A percentile compares a stretch with the other conserved stretches of the same genome.
These are phyloP conservation scores for Clarireedia paspali DNA, from an alignment of 2,329 filamentous ascomycete species.

Conservation along the genomic window DNA sequence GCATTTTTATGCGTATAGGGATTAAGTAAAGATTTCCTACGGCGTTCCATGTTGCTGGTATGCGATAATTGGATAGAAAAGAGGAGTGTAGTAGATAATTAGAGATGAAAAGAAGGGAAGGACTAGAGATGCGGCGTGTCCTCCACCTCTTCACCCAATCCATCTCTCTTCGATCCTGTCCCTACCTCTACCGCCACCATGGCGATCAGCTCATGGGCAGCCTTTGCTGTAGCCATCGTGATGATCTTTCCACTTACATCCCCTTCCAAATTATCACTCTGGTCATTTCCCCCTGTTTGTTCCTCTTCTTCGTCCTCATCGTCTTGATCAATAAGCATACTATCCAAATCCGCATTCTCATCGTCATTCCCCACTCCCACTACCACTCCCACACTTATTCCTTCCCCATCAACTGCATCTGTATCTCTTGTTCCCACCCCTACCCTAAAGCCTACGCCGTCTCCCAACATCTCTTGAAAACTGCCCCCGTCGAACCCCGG, in stretches of 20 bases:
- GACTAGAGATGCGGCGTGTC: too few relatives aligned
- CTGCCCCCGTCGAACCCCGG: constrained; percentile 9
- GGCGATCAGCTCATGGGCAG: not conserved
- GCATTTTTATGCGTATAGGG: too few relatives aligned
- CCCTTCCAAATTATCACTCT: not conserved
- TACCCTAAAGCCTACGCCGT: not conserved
- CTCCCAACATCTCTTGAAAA: constrained; percentile 22
- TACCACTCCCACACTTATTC: not conserved
- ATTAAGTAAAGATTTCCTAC: too few relatives aligned
- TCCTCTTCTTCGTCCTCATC: constrained; percentile 17
- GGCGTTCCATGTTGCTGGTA: too few relatives aligned
- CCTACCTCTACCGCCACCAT: not conserved
- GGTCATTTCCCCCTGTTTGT: not conserved
- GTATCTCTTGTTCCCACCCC: too few relatives aligned
- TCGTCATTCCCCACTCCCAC: constrained; percentile 2
- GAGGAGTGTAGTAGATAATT: too few relatives aligned
- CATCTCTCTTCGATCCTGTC: not conserved
- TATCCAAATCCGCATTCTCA: constrained; percentile 20
- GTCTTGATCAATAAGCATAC: constrained; percentile 27
- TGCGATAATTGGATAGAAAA: too few relatives aligned
- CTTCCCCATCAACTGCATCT: not conserved
- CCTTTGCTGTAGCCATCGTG: not conserved
- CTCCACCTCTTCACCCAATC: not conserved
- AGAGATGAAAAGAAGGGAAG: too few relatives aligned
- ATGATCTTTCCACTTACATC: not conserved